These are phyloP conservation scores for Umbellularia californica DNA, from an alignment of 164 flowering plant genomes.

Conservation along the genomic window DNA sequence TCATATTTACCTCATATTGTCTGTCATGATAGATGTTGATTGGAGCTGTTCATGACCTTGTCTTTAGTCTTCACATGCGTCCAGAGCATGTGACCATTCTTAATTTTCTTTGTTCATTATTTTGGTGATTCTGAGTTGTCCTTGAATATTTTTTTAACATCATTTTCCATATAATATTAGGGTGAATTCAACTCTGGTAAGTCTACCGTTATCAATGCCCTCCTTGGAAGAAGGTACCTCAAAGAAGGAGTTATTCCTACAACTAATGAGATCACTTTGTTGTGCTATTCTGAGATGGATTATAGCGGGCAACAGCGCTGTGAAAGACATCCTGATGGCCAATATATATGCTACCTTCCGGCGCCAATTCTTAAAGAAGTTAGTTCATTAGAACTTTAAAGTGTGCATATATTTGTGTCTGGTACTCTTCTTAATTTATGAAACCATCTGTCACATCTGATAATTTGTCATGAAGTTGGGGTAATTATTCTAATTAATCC, in stretches of 20 bases:
- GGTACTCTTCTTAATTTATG: neutral
- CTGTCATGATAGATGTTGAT: neutral
- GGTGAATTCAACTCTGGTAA: conserved; percentile 98
- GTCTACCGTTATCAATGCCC: conserved; percentile 90
- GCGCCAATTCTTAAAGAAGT: conserved; percentile 84
- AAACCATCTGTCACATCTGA: neutral
- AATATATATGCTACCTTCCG: conserved; percentile 74
- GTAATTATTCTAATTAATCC: neutral
- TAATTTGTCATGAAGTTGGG: neutral
- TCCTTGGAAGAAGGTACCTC: conserved; percentile 79
- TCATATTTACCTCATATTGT: neutral
- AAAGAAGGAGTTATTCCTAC: conserved; percentile 96
- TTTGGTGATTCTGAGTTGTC: neutral
- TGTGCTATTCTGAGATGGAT: conserved; percentile 60
- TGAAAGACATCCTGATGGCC: conserved; percentile 95
- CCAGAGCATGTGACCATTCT: neutral
- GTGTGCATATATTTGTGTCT: neutral
- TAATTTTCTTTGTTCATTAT: neutral
- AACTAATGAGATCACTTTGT: conserved; percentile 94
- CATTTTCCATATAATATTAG: conserved; percentile 29
- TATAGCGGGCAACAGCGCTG: conserved; percentile 52
- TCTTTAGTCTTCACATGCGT: neutral
- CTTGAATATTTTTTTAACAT: neutral
- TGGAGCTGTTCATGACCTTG: neutral
- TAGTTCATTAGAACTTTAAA: conserved; percentile 21